These are phyloP conservation scores for Fraxinus baroniana DNA, from an alignment of 305 asterid genomes.

Conservation along the genomic window DNA sequence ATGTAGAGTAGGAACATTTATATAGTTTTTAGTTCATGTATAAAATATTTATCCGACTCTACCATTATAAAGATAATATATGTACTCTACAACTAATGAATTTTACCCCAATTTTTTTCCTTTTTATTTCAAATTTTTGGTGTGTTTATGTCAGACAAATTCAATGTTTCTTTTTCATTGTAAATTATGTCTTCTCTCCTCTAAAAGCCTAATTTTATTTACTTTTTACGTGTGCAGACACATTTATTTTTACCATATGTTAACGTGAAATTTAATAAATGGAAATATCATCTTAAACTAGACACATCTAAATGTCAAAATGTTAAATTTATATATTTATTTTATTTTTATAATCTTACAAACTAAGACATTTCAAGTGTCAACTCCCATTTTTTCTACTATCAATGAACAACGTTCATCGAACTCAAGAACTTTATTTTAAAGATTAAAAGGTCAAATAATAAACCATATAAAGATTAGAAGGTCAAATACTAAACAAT, in stretches of 20 bases:
- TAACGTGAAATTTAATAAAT: no score
- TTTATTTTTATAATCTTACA: no score
- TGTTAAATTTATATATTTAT: not conserved
- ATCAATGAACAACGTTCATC: not conserved
- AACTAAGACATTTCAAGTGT: not conserved
- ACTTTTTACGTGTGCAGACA: not conserved
- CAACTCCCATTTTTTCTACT: not conserved
- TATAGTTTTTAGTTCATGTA: not conserved
- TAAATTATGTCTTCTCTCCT: not conserved
- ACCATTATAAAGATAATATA: not conserved
- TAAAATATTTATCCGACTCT: not conserved
- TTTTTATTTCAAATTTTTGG: not conserved
- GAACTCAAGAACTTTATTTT: not conserved
- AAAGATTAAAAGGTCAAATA: conserved; percentile 23
- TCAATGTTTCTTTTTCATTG: not conserved
- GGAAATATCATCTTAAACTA: no score
- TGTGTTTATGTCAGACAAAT: not conserved
- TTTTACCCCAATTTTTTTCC: not conserved
- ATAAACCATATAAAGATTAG: not conserved
- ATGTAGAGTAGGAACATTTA: no score
- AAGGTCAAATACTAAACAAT: conserved; percentile 23
- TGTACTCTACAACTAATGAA: not conserved
- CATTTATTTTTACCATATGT: no score
- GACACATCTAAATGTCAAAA: not conserved
- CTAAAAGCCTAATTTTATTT: no score